phyloP scores from a whole-genome alignment of 768 basidiomycete species.

The Serendipita vermifera region DNA sequence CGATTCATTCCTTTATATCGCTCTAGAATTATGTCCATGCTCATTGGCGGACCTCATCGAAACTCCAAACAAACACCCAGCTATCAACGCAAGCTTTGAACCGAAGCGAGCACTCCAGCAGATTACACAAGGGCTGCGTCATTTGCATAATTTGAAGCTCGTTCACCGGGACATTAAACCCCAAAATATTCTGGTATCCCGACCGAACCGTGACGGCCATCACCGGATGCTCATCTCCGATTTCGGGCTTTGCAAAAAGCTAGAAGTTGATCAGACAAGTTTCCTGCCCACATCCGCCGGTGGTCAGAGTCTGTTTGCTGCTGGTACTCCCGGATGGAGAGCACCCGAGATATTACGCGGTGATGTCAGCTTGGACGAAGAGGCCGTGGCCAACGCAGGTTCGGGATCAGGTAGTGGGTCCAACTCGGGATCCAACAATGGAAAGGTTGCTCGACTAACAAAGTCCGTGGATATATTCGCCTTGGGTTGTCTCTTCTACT shows the following conservation, averaged over 20 bases:
- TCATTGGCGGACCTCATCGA: constrained; percentile 82
- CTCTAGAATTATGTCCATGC: constrained; percentile 86
- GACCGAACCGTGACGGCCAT: constrained; percentile 40
- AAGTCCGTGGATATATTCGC: constrained; percentile 97
- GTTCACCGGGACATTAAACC: constrained; percentile 99
- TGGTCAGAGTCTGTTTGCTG: constrained; percentile 66
- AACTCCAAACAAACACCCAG: constrained; percentile 51
- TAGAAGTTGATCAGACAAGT: constrained; percentile 92
- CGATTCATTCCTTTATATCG: constrained; percentile 92
- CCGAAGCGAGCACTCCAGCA: constrained; percentile 80
- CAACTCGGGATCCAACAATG: constrained; percentile 16
- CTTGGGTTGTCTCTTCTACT: constrained; percentile 89
- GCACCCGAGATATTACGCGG: constrained; percentile 93
- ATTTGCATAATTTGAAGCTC: constrained; percentile 87
- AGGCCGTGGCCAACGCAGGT: constrained; percentile 44
- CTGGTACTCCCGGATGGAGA: constrained; percentile 93
- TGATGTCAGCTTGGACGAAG: constrained; percentile 83
- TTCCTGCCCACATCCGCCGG: constrained; percentile 67
- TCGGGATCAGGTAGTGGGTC: constrained; percentile 32
- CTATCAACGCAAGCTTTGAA: constrained; percentile 65
- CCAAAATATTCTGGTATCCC: constrained; percentile 87
- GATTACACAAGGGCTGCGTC: constrained; percentile 74
- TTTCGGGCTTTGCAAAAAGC: constrained; percentile 91
- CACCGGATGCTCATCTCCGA: constrained; percentile 89
- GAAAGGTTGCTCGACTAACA: constrained; percentile 58